Evolutionary conservation across 2,329 filamentous ascomycete species (phyloP).

Genomic region (Sarocladiaceae sp.): DNA sequence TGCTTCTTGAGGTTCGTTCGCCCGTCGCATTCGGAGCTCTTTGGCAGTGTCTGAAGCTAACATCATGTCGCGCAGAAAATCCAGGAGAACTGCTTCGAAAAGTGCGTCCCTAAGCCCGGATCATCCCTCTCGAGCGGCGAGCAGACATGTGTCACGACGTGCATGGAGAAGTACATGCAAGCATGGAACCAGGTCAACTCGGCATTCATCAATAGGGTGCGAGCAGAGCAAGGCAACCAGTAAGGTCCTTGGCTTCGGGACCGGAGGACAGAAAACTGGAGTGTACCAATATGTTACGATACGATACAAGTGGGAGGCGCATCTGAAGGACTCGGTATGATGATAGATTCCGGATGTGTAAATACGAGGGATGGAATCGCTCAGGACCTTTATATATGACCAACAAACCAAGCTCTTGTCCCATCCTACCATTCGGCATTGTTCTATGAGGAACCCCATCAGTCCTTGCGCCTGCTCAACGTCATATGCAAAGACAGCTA

Average conservation of each 20-base stretch:
- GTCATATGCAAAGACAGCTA: no score
- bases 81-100: constrained; percentile 75
- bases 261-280: background rate
- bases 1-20: constrained; percentile 58
- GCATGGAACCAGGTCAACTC: constrained; percentile 71
- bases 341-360: no score
- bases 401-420: no score
- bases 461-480: no score
- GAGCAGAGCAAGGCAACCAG: constrained; percentile 44
- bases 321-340: no score
- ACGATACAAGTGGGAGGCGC: no score
- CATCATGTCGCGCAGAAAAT: constrained; percentile 53
- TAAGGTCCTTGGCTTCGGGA: background rate
- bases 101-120: constrained; percentile 67
- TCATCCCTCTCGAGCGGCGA: constrained; percentile 60
- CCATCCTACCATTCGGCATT: no score
- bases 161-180: constrained; percentile 81
- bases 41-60: background rate
- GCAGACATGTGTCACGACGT: constrained; percentile 63
- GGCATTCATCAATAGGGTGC: constrained; percentile 58
- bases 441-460: no score
- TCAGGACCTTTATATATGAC: no score
- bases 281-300: background rate
- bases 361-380: no score
- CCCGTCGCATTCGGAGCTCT: background rate